Evolutionary conservation across 2,329 filamentous ascomycete species (phyloP), one percentile per base, ranked within the genome.

Genomic region (Colletotrichum kahawae): DNA sequence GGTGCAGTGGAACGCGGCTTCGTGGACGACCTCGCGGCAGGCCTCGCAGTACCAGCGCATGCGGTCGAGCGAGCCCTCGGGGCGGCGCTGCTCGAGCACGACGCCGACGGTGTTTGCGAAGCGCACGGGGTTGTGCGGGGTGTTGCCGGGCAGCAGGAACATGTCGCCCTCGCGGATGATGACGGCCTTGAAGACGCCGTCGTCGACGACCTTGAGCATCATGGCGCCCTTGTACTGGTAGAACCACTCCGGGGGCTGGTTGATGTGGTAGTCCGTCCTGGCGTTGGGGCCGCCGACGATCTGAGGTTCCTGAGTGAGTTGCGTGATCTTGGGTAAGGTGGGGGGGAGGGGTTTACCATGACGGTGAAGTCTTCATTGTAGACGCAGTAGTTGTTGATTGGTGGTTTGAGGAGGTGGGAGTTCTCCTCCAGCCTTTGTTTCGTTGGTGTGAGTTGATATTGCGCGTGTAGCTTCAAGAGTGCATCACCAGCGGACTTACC

Each of bases 181-280:
- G 77, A 98, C 92, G 85, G 98, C 96, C 78, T 92, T 90, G 85
- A 98, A 98, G 63, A 86, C 75, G 83, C 89, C 83, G 73, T 88
- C 84, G 77, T 98, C 95, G 77, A 98, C 94, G 18, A 97, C 94
- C 83, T 97, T 98, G 79, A 99, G 93, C 73, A 97, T 89, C 96
- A 98, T 98, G 78, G 93, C 93, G 78, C 97, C 97, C 80, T 93
- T 93, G 90, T 98, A 92, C 85, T 98, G 96, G 90, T 97, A 98
- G 92, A 98, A 99, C 93, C 96, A 98, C 85, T 98, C 97, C 14
- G 97, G 93, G 1, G 96, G 98, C 80, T 92, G 88, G 89, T 98
- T 98, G 90, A 98, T 96, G 90, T 98, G 97, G 89, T 98, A 99
- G 89, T 98, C 97, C 71, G 96, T 98, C 78, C 97, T 93, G 76